Base-by-base conservation (phyloP, 202 grass and related monocot genomes). In the Panicum virgatum region DNA sequence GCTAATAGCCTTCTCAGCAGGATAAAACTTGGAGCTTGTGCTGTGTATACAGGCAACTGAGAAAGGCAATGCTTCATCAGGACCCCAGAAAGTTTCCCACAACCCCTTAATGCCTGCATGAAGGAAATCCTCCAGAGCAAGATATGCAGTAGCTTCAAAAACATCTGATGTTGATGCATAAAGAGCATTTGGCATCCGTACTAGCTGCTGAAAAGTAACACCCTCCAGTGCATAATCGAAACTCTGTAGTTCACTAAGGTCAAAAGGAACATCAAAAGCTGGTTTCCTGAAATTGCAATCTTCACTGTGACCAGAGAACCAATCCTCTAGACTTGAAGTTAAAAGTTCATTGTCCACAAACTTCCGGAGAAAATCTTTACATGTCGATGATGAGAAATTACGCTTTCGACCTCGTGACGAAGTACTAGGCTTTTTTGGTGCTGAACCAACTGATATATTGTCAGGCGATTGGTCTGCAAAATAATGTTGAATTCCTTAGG, bases 31-130 rank as follows among this genome's bases (percentile, higher is more conserved):
- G 46, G 92, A 87, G 59, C 93, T 99, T 75, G 96, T 92, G 78
- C 96, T 99, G 69, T 99, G 96, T 93, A 99, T 99, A 80, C 93
- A 99, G 39, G 93, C 93, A 76, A 99, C 96, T 52, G 92, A 91
- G 52, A 90, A 99, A 59, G 96, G 96, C 87, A 94, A 82, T 11
- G 87, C 40, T 80, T 84, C 89, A 84, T 94, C 96, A 83, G 86
- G 85, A 25, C 89, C 91, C 96, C 96, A 99, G 70, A 99, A 99
- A 54, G 92, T 93, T 75, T 90, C 85, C 96, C 93, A 99, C 54
- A 98, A 61, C 43, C 96, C 96, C 79, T 98, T 98, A 47, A 98
- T 86, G 47, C 86, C 77, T 14, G 92, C 92, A 81, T 98, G 91
- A 66, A 98, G 82, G 85, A 98, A 98, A 83, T 98, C 96, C 81